Percentiles rank a stretch among this genome's conserved stretches.
These are phyloP conservation scores for Athelia psychrophila DNA, from an alignment of 1,284 basidiomycete species.

Conservation along the genomic window DNA sequence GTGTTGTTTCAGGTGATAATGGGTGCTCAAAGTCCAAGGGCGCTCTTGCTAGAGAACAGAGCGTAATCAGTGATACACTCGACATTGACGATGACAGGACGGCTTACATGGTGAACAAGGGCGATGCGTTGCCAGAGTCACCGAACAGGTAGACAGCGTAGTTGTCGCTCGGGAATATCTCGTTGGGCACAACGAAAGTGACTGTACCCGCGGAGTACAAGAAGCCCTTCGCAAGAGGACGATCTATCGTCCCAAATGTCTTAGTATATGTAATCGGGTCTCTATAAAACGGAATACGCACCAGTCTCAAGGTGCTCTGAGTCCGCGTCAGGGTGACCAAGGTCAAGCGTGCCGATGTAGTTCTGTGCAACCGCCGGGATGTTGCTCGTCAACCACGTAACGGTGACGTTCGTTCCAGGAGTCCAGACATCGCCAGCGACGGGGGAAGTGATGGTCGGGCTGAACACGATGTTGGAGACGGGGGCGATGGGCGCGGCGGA, in stretches of 20 bases:
- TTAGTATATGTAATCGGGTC: too few relatives aligned
- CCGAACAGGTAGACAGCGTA: background rate
- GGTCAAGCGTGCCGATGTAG: background rate
- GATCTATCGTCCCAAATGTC: background rate
- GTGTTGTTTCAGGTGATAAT: too few relatives aligned
- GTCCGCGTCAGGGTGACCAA: background rate
- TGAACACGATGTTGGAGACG: background rate
- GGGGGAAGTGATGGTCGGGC: background rate
- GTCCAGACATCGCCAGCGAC: background rate
- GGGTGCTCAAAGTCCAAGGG: too few relatives aligned
- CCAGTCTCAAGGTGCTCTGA: background rate
- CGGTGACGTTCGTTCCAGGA: background rate
- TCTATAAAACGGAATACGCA: background rate
- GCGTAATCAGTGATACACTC: too few relatives aligned
- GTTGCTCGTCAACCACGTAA: background rate
- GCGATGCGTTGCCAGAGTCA: background rate
- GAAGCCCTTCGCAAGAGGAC: background rate
- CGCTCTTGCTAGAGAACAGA: too few relatives aligned
- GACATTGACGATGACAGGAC: too few relatives aligned
- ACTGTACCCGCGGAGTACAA: background rate
- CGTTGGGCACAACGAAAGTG: background rate
- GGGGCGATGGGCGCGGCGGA: background rate
- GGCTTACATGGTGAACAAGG: background rate
- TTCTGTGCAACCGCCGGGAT: background rate
- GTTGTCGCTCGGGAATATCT: background rate